phyloP scores from a whole-genome alignment of 768 basidiomycete species.

The Phanerochaete sordida region DNA sequence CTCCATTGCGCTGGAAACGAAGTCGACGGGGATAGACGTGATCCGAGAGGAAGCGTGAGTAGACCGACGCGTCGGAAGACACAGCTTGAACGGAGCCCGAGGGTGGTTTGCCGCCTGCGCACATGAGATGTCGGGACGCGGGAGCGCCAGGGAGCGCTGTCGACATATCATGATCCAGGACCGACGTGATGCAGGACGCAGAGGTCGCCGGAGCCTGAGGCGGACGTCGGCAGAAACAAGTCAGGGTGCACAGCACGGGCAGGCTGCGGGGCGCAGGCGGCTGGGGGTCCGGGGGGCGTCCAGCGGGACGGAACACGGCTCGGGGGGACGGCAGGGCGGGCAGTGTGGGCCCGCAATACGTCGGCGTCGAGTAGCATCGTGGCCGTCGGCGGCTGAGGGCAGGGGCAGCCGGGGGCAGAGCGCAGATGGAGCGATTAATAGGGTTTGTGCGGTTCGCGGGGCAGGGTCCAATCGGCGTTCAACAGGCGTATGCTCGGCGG shows the following conservation, averaged over 20 bases:
- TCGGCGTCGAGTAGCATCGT: constrained; percentile 1
- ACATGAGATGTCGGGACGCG: not conserved
- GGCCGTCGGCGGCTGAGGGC: not conserved
- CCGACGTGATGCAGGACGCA: not conserved
- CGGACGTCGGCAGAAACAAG: constrained; percentile 3
- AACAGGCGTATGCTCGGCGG: not conserved
- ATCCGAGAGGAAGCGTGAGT: not conserved
- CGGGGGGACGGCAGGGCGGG: not conserved
- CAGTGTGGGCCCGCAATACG: not conserved
- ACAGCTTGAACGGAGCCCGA: not conserved
- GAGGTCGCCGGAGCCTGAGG: not conserved
- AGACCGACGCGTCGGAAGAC: not conserved
- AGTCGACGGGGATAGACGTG: not conserved
- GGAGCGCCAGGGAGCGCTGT: not conserved
- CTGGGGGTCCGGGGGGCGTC: not conserved
- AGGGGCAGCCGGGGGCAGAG: not conserved
- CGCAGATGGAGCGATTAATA: not conserved
- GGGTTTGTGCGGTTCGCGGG: not conserved
- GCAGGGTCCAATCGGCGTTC: not conserved
- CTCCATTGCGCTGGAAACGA: not conserved
- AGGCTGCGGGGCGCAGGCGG: not conserved
- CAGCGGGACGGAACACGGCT: not conserved
- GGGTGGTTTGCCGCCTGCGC: not conserved
- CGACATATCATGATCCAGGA: not conserved
- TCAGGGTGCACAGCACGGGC: constrained; percentile 5